Base-by-base conservation (phyloP, 345 rosid genomes). In the Rhodomyrtus tomentosa region DNA sequence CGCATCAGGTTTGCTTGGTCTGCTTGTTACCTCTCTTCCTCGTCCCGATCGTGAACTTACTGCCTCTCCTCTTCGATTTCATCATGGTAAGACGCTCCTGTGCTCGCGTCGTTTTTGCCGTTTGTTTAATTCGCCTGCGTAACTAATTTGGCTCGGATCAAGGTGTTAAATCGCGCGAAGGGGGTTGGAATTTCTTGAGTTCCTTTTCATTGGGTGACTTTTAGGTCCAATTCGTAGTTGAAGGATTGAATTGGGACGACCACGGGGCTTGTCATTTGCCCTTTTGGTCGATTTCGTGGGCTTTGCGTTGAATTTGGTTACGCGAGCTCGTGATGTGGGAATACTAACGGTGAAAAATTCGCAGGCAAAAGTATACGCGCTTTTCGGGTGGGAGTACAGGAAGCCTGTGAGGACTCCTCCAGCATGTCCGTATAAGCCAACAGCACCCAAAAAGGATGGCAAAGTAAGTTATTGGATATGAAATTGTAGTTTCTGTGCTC, bases 341-440 rank as follows among this genome's bases (percentile, higher is more conserved):
- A 56, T 76, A 54, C 80, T 59, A 12, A 49, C n/a, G 50, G 12
- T 38, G n/a, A 51, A 27, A 27, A 68, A 68, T 68, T 51, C 27
- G 81, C 86, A 96, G 99, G 98, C 88, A 10, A 97, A 92, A 88
- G 80, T 97, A 48, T 95, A 95, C 82, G 86, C 88, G 10, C 90
- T 91, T 85, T 87, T 95, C 24, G 99, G 99, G 32, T 97, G 99
- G 99, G 99, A 97, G 84, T 97, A 95, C 90, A 91, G 95, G 91
- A 97, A 92, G 83, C 99, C 99, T 58, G 96, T 85, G 83, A 92
- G 96, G 88, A 91, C 87, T 85, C 98, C 98, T 89, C 93, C 98
- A 14, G 94, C 95, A 9, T 97, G 99, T 86, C 98, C 99, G 2
- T 93, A 91, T 83, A 97, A 93, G 85, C 95, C 99, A 22, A 59